Conservation (phyloP, 768 basidiomycete genomes). For the Glaciozyma antarctica region DNA sequence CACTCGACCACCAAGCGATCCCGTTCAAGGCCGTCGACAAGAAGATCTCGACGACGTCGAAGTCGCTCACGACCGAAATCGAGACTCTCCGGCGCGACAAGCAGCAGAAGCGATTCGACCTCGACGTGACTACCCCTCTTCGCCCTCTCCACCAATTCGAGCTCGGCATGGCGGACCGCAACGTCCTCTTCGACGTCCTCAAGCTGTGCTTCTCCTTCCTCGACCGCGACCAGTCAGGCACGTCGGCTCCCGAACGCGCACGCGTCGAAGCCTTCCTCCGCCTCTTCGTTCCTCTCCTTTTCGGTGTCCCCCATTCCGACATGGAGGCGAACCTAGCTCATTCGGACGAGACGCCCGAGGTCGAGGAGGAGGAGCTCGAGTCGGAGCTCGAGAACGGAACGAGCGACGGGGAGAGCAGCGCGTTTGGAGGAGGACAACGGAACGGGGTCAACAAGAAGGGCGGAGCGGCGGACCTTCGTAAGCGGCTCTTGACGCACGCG, state of each 20-base stretch:
- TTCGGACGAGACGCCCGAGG: conserved; percentile 23
- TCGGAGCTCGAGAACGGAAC: conserved; percentile 56
- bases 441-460: conserved; percentile 30
- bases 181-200: conserved; percentile 69
- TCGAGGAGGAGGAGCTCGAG: conserved; percentile 54
- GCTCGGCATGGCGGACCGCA: conserved; percentile 47
- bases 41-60: conserved; percentile 75
- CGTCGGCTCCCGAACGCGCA: conserved; percentile 66
- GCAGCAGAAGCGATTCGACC: conserved; percentile 37
- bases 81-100: conserved; percentile 51
- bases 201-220: conserved; percentile 87
- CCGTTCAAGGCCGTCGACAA: conserved; percentile 94
- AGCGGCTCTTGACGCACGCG: conserved; percentile 65
- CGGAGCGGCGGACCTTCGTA: conserved; percentile 59
- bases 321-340: conserved; percentile 43
- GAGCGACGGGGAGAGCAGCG: conserved; percentile 30
- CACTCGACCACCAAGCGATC: conserved; percentile 89
- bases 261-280: conserved; percentile 79
- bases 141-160: conserved; percentile 57
- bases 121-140: conserved; percentile 30
- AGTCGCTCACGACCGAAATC: conserved; percentile 69
- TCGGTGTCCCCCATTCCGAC: conserved; percentile 46
- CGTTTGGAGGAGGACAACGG: too few species aligned
- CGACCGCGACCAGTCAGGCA: conserved; percentile 58
- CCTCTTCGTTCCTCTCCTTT: conserved; percentile 71